These are phyloP conservation scores for Psidium friedrichsthalianum DNA, from an alignment of 345 rosid genomes.

Conservation along the genomic window DNA sequence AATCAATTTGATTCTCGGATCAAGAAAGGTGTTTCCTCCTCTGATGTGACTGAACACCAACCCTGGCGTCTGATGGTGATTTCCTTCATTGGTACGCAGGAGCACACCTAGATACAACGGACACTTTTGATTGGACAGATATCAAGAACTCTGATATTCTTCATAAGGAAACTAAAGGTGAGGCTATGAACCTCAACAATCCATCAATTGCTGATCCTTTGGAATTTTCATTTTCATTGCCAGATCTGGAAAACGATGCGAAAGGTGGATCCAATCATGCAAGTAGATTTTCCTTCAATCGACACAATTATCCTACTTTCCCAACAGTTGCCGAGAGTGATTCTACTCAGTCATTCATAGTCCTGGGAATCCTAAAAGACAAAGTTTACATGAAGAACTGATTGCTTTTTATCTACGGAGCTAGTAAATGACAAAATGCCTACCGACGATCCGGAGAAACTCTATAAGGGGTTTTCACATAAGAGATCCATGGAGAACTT, in stretches of 20 bases:
- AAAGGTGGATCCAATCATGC: conserved; percentile 31
- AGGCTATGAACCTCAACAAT: conserved; percentile 38
- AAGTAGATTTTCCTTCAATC: conserved; percentile 44
- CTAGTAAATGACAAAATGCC: conserved; percentile 17
- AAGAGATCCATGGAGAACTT: conserved; percentile 22
- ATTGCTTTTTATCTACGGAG: conserved; percentile 6
- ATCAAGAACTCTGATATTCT: conserved; percentile 15
- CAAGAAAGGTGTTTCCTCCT: conserved; percentile 4
- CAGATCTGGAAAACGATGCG: conserved; percentile 30
- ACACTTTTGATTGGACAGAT: conserved; percentile 15
- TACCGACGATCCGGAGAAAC: conserved; percentile 19
- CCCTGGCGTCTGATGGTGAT: conserved; percentile 12
- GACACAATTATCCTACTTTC: conserved; percentile 22
- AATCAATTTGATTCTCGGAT: conserved; percentile 6
- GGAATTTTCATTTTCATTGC: conserved; percentile 19
- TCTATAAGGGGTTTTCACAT: conserved; percentile 23
- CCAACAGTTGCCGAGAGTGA: conserved; percentile 36
- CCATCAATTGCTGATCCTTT: conserved; percentile 17
- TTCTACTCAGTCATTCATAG: conserved; percentile 19
- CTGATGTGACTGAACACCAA: conserved; percentile 11
- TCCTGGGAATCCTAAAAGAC: conserved; percentile 15
- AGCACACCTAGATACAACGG: conserved; percentile 10
- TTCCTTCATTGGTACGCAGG: conserved; percentile 18
- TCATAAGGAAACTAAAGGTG: conserved; percentile 37
- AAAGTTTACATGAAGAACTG: conserved; percentile 10